Evolutionary conservation across 352 stramenopile species (phyloP), one percentile per base, ranked within the genome.

Genomic region (Peronospora farinosa): DNA sequence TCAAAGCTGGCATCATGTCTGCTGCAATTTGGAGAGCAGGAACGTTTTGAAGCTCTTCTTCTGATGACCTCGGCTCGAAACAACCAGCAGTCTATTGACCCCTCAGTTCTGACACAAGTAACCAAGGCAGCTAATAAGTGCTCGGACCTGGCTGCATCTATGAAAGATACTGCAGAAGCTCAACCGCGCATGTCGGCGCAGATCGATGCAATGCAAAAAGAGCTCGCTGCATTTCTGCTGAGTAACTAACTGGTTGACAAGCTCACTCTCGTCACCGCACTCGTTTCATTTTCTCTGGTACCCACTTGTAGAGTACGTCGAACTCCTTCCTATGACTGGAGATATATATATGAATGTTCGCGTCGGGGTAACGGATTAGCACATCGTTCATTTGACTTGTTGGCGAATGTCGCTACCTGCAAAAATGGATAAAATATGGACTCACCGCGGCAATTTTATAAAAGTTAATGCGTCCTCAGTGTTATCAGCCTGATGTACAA

Each of bases 21-120:
- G 23, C 49, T 65, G 17, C 40, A 65, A n/a, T 73, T 62, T 50
- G 64, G 64, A 13, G 50, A 60, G 12, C 40, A 69, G 27, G 64
- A 73, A 35, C 41, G 49, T 13, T 65, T 58, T 27, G 64, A 73
- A 35, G 36, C 52, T 30, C 57, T 69, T 32, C 47, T 69, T 11
- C 7, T 57, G 16, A 19, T 15, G 16, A 42, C 2, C 10, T 42
- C 58, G 8, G 50, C 53, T 37, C 48, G 49, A 17, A 67, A 71
- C 33, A 53, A 59, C 27, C 46, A 56, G 21, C 45, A 58, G 0
- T 10, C 11, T 8, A 6, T 67, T 23, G 49, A 67, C 17, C 52
- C 41, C 5, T 59, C 41, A 7, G 21, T 40, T 28, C 35, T 37
- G 4, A 36, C 46, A 11, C 48, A 58, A 62, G 17, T 61, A 37